Evolutionary conservation across 2,329 filamentous ascomycete species (phyloP), one percentile per base, ranked within the genome.

Genomic region (Aspergillus pseudonomiae): DNA sequence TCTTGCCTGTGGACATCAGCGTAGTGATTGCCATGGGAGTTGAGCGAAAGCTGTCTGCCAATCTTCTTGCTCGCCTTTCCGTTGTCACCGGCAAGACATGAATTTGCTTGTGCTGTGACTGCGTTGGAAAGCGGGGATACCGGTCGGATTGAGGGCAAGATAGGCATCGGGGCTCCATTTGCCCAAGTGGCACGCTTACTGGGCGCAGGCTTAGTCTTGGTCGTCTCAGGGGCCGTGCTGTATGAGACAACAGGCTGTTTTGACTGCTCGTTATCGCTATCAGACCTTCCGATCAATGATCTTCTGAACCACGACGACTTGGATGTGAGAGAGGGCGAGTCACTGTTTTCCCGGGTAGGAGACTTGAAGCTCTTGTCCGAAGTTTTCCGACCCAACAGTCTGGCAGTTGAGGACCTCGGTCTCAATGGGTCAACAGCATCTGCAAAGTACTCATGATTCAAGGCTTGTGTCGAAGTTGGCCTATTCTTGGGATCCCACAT

Each of bases 261-360:
- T 6, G 75, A 64, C 52, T 71, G 71, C 19, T 78, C 74, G 30
- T 74, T 75, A 54, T 82, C 79, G 69, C 84, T 89, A 55, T 92
- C 90, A 53, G 90, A 89, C 63, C 91, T 87, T 62, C 91, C 90
- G 73, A 97, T 96, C 63, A 99, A 85, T 14, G 95, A 98, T 77
- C 96, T 93, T 69, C 95, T 88, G 80, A 99, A 97, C 95, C 95
- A 99, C 0, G 94, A 98, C 28, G 92, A 91, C 81, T 97, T 97
- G 6, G 91, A 87, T 2, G 90, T 86, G 21, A 91, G 84, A 10
- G 81, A 83, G 54, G 89, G 81, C 16, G 81, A 76, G 60, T 88
- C 86, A 39, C 73, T 78, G 1, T 85, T 82, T 55, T 95, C 91
- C 76, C 90, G 91, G 26, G 85, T 84, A 9, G 73, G 67, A 55